Evolutionary conservation across 495 filamentous ascomycete genomes (phyloP), one percentile per base, ranked within the genome.

Genomic region (Hypoxylon lienhwacheense): DNA sequence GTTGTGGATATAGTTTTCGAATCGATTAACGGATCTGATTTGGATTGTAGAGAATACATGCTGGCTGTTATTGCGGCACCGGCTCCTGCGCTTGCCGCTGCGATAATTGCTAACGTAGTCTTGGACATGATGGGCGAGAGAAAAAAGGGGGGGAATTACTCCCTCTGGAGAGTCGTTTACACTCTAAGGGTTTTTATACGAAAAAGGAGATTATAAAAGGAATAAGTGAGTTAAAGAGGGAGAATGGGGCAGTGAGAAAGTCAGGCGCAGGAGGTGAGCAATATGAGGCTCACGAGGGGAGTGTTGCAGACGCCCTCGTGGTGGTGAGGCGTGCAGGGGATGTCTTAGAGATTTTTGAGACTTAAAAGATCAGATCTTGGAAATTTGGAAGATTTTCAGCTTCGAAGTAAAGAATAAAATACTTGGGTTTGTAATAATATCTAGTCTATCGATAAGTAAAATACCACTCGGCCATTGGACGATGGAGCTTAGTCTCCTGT

Each of bases 51-150:
- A n/a, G 85, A 85, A 70, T 82, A 89, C 69, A 95, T 77, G 12
- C 90, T 77, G 11, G 73, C 73, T 31, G 91, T 96, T 41, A 87
- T 74, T 50, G 88, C 89, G 40, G 91, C 91, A 15, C 92, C 93
- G 29, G 90, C 85, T 66, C 88, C 90, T 35, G 93, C 93, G 66
- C 89, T 88, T 68, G 86, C 87, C 37, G 88, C 91, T 31, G 91
- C 93, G 59, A 96, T 87, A 33, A 93, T 79, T 33, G 90, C 91
- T 52, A 97, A 63, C 16, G 91, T 96, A 20, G 84, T 78, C 72
- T 95, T 96, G 19, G 90, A 91, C 89, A 91, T 90, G 49, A n/a
- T 64, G 59, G 52, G 34, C 22, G 45, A n/a, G n/a, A n/a, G n/a
- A n/a, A n/a, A 54, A 47, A 39, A 41, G 20, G 44, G 20, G 40